Evolutionary conservation across 2,329 filamentous ascomycete species (phyloP).

Genomic region (Catunica adiposa): DNA sequence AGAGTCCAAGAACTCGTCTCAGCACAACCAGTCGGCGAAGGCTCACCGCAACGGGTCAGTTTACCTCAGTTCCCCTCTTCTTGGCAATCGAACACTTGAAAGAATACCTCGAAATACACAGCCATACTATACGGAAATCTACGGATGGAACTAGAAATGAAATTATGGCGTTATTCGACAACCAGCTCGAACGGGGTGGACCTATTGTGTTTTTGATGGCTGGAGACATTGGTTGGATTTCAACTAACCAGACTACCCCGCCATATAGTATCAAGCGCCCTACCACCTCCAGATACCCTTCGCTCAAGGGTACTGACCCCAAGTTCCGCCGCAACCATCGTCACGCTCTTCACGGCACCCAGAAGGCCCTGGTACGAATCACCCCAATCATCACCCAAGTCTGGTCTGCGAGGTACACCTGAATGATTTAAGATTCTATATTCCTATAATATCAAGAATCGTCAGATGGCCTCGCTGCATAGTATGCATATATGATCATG

Average conservation of each 20-base stretch:
- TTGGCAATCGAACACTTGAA: neutral
- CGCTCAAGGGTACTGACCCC: slow-evolving; percentile 94
- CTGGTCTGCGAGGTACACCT: too few relatives aligned
- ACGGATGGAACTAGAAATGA: neutral
- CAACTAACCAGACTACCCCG: neutral
- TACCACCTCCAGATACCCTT: slow-evolving; percentile 97
- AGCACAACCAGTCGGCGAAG: slow-evolving; percentile 98
- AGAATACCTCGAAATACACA: too few relatives aligned
- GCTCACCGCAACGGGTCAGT: slow-evolving; percentile 90
- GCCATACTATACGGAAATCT: too few relatives aligned
- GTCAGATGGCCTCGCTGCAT: neutral
- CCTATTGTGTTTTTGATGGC: too few relatives aligned
- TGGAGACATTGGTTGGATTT: neutral
- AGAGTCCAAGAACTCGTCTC: slow-evolving; percentile 99
- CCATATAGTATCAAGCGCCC: slow-evolving; percentile 95
- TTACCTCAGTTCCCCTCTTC: neutral
- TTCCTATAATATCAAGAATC: too few relatives aligned
- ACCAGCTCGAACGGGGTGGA: neutral
- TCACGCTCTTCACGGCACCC: slow-evolving; percentile 98
- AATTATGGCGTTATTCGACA: neutral
- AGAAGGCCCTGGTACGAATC: slow-evolving; percentile 78
- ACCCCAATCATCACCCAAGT: neutral
- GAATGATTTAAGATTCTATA: too few relatives aligned
- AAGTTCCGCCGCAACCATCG: slow-evolving; percentile 99
- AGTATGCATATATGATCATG: neutral